Percentiles rank a stretch among this genome's conserved stretches.
Conservation (phyloP, 176 grass and related monocot species). For the Dactylis glomerata region DNA sequence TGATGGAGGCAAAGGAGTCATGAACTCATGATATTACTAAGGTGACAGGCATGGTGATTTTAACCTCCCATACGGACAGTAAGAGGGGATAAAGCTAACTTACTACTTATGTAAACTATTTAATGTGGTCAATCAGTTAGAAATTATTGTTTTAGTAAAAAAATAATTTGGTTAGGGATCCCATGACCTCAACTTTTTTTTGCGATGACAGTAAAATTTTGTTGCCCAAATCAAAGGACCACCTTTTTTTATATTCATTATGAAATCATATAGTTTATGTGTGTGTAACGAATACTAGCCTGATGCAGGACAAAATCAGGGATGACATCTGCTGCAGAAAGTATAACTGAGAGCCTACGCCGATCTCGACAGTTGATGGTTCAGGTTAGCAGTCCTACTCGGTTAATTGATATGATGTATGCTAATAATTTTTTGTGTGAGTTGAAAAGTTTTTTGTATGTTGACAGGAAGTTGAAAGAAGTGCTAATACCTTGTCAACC, state of each 20-base stretch:
- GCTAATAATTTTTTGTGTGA: constrained; percentile 10
- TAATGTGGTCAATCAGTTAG: not conserved
- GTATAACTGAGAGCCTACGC: constrained; percentile 84
- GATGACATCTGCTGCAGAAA: constrained; percentile 90
- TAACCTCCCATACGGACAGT: not conserved
- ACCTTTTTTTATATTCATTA: not conserved
- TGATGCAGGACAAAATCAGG: constrained; percentile 77
- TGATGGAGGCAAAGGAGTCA: not conserved
- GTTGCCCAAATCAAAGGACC: not conserved
- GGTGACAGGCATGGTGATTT: not conserved
- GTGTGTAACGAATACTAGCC: not conserved
- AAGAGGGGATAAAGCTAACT: not conserved
- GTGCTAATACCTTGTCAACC: constrained; percentile 65
- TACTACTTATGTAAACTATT: not conserved
- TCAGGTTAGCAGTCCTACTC: constrained; percentile 54
- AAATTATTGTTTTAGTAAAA: not conserved
- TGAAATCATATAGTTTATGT: not conserved
- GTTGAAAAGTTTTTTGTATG: not conserved
- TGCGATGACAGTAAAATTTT: not conserved
- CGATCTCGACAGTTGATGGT: constrained; percentile 83
- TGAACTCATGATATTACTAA: not conserved
- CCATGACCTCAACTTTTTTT: not conserved
- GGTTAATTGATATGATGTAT: constrained; percentile 6
- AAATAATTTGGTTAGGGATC: not conserved
- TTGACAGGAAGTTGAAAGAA: constrained; percentile 63